Conservation (phyloP, 2,329 filamentous ascomycete genomes). For the Fusarium torreyae region DNA sequence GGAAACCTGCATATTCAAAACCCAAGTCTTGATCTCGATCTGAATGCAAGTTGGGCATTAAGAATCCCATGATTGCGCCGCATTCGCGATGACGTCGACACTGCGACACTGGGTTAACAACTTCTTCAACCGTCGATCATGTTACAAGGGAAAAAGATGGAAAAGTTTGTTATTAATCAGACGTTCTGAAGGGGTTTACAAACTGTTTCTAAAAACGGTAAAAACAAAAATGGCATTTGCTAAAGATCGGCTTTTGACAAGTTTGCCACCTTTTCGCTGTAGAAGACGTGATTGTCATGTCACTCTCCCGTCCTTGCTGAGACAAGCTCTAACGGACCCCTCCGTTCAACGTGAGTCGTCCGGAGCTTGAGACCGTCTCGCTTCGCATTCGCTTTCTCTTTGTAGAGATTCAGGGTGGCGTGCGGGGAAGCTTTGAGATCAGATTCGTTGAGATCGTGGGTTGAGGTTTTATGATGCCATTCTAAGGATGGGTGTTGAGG, state of each 20-base stretch:
- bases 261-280: constrained; percentile 10
- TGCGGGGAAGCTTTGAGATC: constrained; percentile 5
- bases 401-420: neutral
- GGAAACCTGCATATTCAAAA: neutral
- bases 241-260: neutral
- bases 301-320: constrained; percentile 15
- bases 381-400: neutral
- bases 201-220: neutral
- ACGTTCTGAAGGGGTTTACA: neutral
- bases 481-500: neutral
- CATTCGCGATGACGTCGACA: constrained; percentile 27
- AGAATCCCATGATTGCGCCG: constrained; percentile 11
- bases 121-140: constrained; percentile 12
- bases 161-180: neutral
- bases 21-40: constrained; percentile 23
- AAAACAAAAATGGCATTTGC: constrained; percentile 1
- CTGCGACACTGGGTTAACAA: neutral
- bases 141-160: neutral
- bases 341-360: constrained; percentile 2
- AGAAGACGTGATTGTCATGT: neutral
- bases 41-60: neutral
- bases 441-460: neutral
- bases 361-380: neutral
- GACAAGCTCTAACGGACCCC: neutral
- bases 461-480: constrained; percentile 11